Conservation (phyloP, 2,329 filamentous ascomycete species). For the Orbilia brochopaga region DNA sequence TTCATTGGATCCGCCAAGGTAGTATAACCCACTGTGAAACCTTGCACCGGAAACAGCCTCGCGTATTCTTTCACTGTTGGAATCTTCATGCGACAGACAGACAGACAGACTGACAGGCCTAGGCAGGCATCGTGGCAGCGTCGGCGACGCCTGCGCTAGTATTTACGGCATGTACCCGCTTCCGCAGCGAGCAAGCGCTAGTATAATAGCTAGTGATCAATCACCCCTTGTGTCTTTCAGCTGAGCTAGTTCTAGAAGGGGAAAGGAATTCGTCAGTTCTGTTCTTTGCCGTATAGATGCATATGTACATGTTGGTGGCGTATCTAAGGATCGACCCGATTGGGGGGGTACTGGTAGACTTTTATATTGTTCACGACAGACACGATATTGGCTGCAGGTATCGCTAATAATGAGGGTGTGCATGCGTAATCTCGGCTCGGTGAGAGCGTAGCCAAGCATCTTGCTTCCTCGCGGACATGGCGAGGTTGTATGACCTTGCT, state of each 20-base stretch:
- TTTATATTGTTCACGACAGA: no score
- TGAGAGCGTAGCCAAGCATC: slow-evolving; percentile 25
- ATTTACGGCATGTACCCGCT: slow-evolving; percentile 24
- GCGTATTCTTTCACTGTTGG: slow-evolving; percentile 3
- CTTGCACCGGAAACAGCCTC: slow-evolving; percentile 2
- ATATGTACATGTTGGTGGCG: slow-evolving; percentile 5
- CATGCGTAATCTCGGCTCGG: slow-evolving; percentile 27
- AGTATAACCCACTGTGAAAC: not conserved
- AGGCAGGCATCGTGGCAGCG: slow-evolving; percentile 7
- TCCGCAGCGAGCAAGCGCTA: not conserved
- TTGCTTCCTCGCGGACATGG: slow-evolving; percentile 11
- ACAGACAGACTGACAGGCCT: not conserved
- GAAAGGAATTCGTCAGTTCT: not conserved
- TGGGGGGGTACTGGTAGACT: slow-evolving; percentile 12
- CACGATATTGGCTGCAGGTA: not conserved
- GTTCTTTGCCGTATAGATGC: not conserved
- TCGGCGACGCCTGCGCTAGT: slow-evolving; percentile 49
- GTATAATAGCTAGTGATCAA: not conserved
- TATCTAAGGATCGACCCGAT: not conserved
- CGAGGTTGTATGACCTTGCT: not conserved
- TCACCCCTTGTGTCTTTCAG: slow-evolving; percentile 18
- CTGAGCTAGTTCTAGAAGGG: slow-evolving; percentile 35
- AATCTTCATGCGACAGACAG: not conserved
- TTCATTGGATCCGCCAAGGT: not conserved
- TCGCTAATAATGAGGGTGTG: no score